Evolutionary conservation across 768 basidiomycete species (phyloP).

Genomic region (Lentinula raphanica): DNA sequence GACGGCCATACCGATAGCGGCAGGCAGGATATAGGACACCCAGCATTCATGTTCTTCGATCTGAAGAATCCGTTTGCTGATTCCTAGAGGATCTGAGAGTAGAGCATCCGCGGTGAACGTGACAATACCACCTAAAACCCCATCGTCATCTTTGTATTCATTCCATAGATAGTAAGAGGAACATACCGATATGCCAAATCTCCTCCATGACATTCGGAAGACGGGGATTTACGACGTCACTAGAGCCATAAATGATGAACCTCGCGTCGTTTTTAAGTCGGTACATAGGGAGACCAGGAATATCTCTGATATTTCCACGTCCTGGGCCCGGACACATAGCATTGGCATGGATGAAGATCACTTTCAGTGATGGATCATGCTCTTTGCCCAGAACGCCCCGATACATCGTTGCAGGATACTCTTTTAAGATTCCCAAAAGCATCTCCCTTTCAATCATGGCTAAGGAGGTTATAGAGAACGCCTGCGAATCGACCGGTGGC

Average conservation of each 20-base stretch:
- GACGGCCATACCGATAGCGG: slow-evolving; percentile 53
- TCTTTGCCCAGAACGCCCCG: neutral
- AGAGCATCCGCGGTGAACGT: slow-evolving; percentile 67
- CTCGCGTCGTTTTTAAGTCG: slow-evolving; percentile 39
- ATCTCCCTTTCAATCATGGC: neutral
- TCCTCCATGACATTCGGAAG: slow-evolving; percentile 55
- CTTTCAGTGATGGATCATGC: neutral
- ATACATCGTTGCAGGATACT: neutral
- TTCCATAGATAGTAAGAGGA: neutral
- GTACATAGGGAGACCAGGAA: slow-evolving; percentile 46
- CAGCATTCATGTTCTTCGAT: slow-evolving; percentile 61
- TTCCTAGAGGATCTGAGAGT: slow-evolving; percentile 43
- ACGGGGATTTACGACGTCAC: slow-evolving; percentile 43
- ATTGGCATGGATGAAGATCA: slow-evolving; percentile 1
- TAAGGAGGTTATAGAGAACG: neutral
- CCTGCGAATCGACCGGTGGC: neutral
- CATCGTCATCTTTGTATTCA: neutral
- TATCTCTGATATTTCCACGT: slow-evolving; percentile 29
- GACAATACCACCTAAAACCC: slow-evolving; percentile 56
- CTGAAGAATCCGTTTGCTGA: slow-evolving; percentile 43
- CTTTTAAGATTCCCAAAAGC: neutral
- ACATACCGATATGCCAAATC: slow-evolving; percentile 60
- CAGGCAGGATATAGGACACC: slow-evolving; percentile 62
- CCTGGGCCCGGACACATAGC: neutral
- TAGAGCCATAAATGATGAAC: slow-evolving; percentile 68